These are phyloP conservation scores for Ascochyta viciae-villosae DNA, from an alignment of 2,329 filamentous ascomycete genomes.

Conservation along the genomic window DNA sequence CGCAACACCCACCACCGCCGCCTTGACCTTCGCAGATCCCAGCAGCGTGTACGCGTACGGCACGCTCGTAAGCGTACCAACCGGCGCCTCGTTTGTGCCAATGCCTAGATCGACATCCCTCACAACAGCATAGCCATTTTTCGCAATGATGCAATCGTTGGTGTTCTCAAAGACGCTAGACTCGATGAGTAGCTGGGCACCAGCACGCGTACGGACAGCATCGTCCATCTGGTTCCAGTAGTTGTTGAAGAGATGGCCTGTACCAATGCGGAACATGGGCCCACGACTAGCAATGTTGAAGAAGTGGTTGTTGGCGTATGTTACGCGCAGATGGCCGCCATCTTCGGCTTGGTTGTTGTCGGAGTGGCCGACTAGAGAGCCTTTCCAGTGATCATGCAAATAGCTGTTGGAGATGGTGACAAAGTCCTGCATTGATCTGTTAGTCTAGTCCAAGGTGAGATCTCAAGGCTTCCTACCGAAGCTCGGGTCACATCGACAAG, in stretches of 20 bases:
- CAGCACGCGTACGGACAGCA: slow-evolving; percentile 46
- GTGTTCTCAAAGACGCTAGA: slow-evolving; percentile 37
- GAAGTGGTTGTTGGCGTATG: slow-evolving; percentile 70
- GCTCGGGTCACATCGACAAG: slow-evolving; percentile 68
- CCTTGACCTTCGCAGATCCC: slow-evolving; percentile 42
- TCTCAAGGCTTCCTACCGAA: slow-evolving; percentile 10
- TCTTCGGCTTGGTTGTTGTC: slow-evolving; percentile 64
- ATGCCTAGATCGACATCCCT: slow-evolving; percentile 41
- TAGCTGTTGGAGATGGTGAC: slow-evolving; percentile 60
- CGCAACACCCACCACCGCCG: slow-evolving; percentile 41
- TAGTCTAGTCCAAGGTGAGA: neutral
- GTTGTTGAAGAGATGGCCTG: slow-evolving; percentile 64
- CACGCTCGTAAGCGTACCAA: slow-evolving; percentile 32
- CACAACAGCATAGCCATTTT: slow-evolving; percentile 37
- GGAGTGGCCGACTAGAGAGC: slow-evolving; percentile 63
- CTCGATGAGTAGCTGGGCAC: slow-evolving; percentile 48
- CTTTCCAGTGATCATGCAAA: slow-evolving; percentile 65
- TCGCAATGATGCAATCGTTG: slow-evolving; percentile 32
- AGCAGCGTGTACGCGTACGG: slow-evolving; percentile 19
- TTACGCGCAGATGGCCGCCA: slow-evolving; percentile 65
- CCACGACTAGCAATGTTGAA: slow-evolving; percentile 66
- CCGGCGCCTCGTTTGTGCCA: slow-evolving; percentile 33
- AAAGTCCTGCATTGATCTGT: slow-evolving; percentile 53
- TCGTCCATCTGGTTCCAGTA: slow-evolving; percentile 40
- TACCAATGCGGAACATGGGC: slow-evolving; percentile 69